Evolutionary conservation across 2,329 filamentous ascomycete genomes (phyloP), one percentile per base, ranked within the genome.

Genomic region (Fusarium devonianum): DNA sequence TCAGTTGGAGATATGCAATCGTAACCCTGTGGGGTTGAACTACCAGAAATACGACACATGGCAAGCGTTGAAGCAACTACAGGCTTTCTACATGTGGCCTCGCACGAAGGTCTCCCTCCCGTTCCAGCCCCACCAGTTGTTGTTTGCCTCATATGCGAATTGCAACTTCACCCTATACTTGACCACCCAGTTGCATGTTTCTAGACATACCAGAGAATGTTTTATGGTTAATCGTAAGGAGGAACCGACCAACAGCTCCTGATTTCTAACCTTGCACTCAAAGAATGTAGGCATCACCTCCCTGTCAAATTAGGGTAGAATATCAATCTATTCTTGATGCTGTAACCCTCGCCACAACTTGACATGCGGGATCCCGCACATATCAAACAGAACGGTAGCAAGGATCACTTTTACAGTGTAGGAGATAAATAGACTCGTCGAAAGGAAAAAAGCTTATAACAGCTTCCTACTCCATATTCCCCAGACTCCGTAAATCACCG

Each of bases 21-120:
- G 48, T 40, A 42, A 41, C 34, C 46, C 38, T 49, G 36, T 36
- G 29, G 37, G 38, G 11, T 54, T 41, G 56, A 42, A 45, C 43
- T 41, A 36, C 44, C 44, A 47, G 57, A 44, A 47, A 55, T 36
- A 36, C 48, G 41, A 49, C 33, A 62, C 34, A 49, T 60, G 39
- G 34, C 44, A 39, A 44, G 19, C 16, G 45, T 58, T 58, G 48
- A 37, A 55, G 38, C 32, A 53, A 34, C 34, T 35, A 28, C 26
- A 55, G 42, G 36, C 56, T 41, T 33, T 52, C 30, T 46, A 56
- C 33, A 49, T 56, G 35, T 32, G 43, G 18, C 48, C 40, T 62
- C 53, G 52, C 17, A 62, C 58, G n/a, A 60, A 57, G 30, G 39
- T 34, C 35, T 40, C 14, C 26, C 17, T 32, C 16, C 36, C 28